phyloP scores from a whole-genome alignment of 139 green algal species.

The Microglena sp. region DNA sequence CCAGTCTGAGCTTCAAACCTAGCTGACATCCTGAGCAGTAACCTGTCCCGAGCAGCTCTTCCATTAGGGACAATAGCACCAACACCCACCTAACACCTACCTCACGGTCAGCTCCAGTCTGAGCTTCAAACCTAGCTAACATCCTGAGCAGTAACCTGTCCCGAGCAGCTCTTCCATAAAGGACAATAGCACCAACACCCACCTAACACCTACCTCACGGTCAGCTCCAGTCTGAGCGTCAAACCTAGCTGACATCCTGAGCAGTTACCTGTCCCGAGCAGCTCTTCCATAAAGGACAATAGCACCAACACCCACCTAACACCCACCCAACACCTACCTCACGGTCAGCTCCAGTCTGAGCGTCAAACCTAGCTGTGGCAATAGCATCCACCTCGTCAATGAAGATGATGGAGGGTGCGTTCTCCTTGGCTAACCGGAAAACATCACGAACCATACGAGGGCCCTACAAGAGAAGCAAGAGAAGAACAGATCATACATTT shows the following conservation, averaged over 20 bases:
- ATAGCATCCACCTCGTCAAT: slow-evolving; percentile 98
- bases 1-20: slow-evolving; percentile 85
- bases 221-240: slow-evolving; percentile 67
- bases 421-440: slow-evolving; percentile 97
- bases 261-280: too few relatives aligned
- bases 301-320: too few relatives aligned
- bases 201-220: slow-evolving; percentile 56
- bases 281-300: too few relatives aligned
- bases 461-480: slow-evolving; percentile 83
- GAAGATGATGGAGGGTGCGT: slow-evolving; percentile 97
- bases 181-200: too few relatives aligned
- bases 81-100: slow-evolving; percentile 21
- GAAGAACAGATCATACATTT: too few relatives aligned
- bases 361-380: slow-evolving; percentile 94
- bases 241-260: slow-evolving; percentile 90
- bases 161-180: too few relatives aligned
- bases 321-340: slow-evolving; percentile 61
- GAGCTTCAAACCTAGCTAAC: slow-evolving; percentile 91
- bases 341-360: slow-evolving; percentile 51
- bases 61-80: too few relatives aligned
- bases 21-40: too few relatives aligned
- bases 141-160: too few relatives aligned
- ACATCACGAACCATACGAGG: slow-evolving; percentile 97
- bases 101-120: slow-evolving; percentile 63
- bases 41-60: too few relatives aligned